Evolutionary conservation across 192 early-diverging fungal species (phyloP).

Genomic region (Coemansia sp.): DNA sequence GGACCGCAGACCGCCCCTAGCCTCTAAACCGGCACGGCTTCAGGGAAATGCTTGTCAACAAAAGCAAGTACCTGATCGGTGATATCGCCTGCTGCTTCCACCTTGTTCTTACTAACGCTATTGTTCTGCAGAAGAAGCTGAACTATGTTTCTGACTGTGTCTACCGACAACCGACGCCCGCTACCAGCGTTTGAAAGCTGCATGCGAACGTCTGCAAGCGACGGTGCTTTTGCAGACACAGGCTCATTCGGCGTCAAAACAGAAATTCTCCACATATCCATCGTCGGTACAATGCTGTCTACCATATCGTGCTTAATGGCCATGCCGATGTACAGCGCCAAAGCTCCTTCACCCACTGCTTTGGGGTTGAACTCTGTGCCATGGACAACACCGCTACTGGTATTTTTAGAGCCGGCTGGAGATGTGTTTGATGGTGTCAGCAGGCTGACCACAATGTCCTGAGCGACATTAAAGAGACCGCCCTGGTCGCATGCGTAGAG

Average conservation of each 20-base stretch:
- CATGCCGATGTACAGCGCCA: constrained; percentile 41
- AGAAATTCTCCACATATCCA: constrained; percentile 25
- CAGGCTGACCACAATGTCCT: constrained; percentile 26
- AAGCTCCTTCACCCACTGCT: constrained; percentile 24
- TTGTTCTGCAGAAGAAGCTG: constrained; percentile 12
- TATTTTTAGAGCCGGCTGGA: neutral
- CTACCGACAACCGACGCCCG: constrained; percentile 20
- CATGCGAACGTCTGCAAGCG: neutral
- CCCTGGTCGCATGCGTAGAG: constrained; percentile 51
- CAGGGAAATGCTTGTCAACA: constrained; percentile 44
- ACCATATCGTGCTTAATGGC: constrained; percentile 32
- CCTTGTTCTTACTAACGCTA: neutral
- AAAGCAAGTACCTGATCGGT: constrained; percentile 21
- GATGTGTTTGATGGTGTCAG: constrained; percentile 11
- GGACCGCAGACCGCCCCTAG: too few relatives aligned
- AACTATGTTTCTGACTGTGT: constrained; percentile 21
- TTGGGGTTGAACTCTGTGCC: constrained; percentile 6
- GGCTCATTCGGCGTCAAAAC: neutral
- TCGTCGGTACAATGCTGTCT: constrained; percentile 16
- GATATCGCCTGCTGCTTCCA: constrained; percentile 17
- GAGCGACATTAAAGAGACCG: constrained; percentile 20
- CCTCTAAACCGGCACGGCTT: constrained; percentile 30
- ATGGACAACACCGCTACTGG: neutral
- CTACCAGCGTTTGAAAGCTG: neutral
- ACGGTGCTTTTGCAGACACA: neutral